phyloP scores from a whole-genome alignment of 805 yeast genomes.

The Suhomyces vadensis region DNA sequence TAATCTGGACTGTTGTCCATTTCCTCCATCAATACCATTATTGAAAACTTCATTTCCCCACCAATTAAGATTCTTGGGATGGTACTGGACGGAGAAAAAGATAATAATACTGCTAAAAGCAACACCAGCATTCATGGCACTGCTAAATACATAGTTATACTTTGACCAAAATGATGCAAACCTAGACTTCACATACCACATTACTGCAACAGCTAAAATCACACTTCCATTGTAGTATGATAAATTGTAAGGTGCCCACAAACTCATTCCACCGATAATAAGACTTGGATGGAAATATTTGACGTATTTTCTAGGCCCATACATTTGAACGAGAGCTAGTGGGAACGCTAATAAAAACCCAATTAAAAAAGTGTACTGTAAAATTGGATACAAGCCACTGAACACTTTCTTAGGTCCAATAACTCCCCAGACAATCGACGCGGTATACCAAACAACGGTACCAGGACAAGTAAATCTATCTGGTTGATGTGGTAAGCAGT shows the following conservation, averaged over 20 bases:
- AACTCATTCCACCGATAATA: slow-evolving; percentile 12
- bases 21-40: slow-evolving; percentile 19
- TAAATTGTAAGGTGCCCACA: slow-evolving; percentile 15
- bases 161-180: slow-evolving; percentile 14
- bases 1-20: slow-evolving; percentile 25
- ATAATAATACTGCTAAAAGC: slow-evolving; percentile 17
- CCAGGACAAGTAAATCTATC: slow-evolving; percentile 31
- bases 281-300: slow-evolving; percentile 19
- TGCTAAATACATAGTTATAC: slow-evolving; percentile 14
- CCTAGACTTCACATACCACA: slow-evolving; percentile 10
- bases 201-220: slow-evolving; percentile 7
- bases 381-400: slow-evolving; percentile 31
- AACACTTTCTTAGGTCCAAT: slow-evolving; percentile 50
- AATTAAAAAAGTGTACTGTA: slow-evolving; percentile 34
- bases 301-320: slow-evolving; percentile 16
- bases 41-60: slow-evolving; percentile 24
- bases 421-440: slow-evolving; percentile 53
- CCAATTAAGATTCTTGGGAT: slow-evolving; percentile 16
- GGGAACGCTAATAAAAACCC: slow-evolving; percentile 32
- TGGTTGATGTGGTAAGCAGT: slow-evolving; percentile 21
- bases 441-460: slow-evolving; percentile 36
- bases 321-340: slow-evolving; percentile 15
- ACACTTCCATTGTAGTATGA: slow-evolving; percentile 15
- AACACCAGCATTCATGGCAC: slow-evolving; percentile 15
- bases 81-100: slow-evolving; percentile 15